phyloP scores from a whole-genome alignment of 768 basidiomycete species.

The Boletus coccyginus region DNA sequence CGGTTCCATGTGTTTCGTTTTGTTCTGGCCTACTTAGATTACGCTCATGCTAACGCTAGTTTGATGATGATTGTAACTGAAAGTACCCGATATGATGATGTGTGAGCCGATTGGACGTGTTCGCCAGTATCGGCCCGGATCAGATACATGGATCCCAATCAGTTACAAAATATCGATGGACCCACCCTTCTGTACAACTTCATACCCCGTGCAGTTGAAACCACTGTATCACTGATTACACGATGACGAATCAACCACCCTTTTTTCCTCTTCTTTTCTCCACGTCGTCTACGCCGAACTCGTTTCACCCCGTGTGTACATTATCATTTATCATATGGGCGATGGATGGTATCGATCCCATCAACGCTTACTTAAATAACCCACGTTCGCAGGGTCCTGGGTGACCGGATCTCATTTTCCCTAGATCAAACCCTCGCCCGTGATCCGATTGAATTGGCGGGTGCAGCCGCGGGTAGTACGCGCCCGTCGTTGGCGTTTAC shows the following conservation, averaged over 20 bases:
- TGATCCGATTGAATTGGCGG: background rate
- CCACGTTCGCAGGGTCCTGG: background rate
- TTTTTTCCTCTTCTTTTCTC: background rate
- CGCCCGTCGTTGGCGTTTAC: no score
- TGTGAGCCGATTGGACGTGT: no score
- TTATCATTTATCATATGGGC: background rate
- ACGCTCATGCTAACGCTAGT: background rate
- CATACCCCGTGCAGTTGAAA: background rate
- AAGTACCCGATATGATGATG: background rate
- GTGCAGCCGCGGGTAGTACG: no score
- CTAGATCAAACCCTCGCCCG: background rate
- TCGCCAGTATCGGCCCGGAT: background rate
- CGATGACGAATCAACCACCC: background rate
- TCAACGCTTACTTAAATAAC: background rate
- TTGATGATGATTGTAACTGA: background rate
- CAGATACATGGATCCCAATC: no score
- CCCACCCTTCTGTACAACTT: background rate
- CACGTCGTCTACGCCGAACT: background rate
- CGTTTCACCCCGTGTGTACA: background rate
- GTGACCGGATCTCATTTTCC: background rate
- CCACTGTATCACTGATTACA: background rate
- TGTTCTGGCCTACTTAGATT: slow-evolving; percentile 1
- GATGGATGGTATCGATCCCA: background rate
- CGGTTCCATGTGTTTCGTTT: background rate
- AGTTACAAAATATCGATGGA: background rate